Percentiles rank a stretch among this genome's conserved stretches.
Evolutionary conservation across 2,329 filamentous ascomycete genomes (phyloP).

Genomic region (Trichoderma sp.): DNA sequence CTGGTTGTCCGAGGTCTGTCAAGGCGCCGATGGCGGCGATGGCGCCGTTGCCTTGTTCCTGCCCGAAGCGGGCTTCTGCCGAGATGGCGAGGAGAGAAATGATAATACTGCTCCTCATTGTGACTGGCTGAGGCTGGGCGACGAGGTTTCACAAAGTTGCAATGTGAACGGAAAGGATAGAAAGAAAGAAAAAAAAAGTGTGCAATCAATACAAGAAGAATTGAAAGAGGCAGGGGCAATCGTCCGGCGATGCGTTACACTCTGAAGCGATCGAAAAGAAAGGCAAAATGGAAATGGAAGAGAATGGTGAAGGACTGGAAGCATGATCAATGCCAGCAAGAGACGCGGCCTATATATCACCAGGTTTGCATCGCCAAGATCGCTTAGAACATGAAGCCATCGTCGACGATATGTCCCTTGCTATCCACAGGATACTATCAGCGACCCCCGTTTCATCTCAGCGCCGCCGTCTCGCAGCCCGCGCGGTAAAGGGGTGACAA

Average conservation of each 20-base stretch:
- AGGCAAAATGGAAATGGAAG: not conserved
- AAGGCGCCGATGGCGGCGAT: slow-evolving; percentile 10
- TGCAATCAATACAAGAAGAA: not conserved
- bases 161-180: not conserved
- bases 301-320: slow-evolving; percentile 1
- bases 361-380: no score
- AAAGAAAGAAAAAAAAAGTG: not conserved
- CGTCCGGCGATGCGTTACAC: slow-evolving; percentile 21
- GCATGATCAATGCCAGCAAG: not conserved
- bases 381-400: no score
- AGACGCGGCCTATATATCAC: not conserved
- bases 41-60: slow-evolving; percentile 22
- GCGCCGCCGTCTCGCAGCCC: slow-evolving; percentile 14
- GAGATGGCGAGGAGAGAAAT: slow-evolving; percentile 2
- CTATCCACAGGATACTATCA: not conserved
- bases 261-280: slow-evolving; percentile 4
- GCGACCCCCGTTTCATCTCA: not conserved
- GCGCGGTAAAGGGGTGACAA: slow-evolving; percentile 15
- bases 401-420: not conserved
- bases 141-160: not conserved
- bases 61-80: slow-evolving; percentile 17
- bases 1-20: slow-evolving; percentile 10
- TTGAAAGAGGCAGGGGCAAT: slow-evolving; percentile 4
- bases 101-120: slow-evolving; percentile 1
- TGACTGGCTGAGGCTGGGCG: not conserved